Base-by-base conservation (phyloP, 2,329 filamentous ascomycete genomes). In the Claviceps sp. region DNA sequence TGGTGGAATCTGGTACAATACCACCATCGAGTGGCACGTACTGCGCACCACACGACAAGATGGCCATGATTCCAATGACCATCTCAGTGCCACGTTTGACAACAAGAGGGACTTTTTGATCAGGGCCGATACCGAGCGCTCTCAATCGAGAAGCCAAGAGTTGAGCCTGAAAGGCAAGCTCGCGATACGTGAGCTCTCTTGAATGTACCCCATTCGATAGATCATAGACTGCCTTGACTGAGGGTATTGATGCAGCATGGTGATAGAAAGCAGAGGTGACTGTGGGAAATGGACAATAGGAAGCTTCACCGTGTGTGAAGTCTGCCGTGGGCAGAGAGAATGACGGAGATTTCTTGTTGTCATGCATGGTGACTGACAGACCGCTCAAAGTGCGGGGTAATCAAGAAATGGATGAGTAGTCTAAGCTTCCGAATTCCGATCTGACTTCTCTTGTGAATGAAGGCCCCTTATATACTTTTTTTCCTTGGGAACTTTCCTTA, bases 11-110 rank as follows among this genome's bases (percentile, higher is more conserved):
- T 0, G 75, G 67, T 10, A 75, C 72, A 37, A 77, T 68, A 5
- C 74, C 73, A 39, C 77, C 77, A 55, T 82, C 79, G 2, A 82
- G 68, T 3, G 78, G 78, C 5, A 81, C 70, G 58, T 82, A 82
- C 56, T 82, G 77, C 14, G 73, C 78, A 19, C 78, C 77, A 47
- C 73, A 73, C 52, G 76, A 77, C 38, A 82, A 64, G 17, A 80
- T 68, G 2, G 76, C 77, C 52, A 78, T 67, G 48, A 81, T 79
- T 19, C 73, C 77, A 48, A 79, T 68, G 6, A 80, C 64, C 75
- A 81, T 78, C 56, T 78, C 75, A 47, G 77, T 63, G 41, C 76
- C 73, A 14, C 78, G 70, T 54, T 73, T 74, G 52, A 74, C 73
- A n/a, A 81, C 70, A 26, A 81, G 67, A n/a, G 74, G 75, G 5